Evolutionary conservation across 2,329 filamentous ascomycete genomes (phyloP), one percentile per base, ranked within the genome.

Genomic region (Pseudocercospora ulei): DNA sequence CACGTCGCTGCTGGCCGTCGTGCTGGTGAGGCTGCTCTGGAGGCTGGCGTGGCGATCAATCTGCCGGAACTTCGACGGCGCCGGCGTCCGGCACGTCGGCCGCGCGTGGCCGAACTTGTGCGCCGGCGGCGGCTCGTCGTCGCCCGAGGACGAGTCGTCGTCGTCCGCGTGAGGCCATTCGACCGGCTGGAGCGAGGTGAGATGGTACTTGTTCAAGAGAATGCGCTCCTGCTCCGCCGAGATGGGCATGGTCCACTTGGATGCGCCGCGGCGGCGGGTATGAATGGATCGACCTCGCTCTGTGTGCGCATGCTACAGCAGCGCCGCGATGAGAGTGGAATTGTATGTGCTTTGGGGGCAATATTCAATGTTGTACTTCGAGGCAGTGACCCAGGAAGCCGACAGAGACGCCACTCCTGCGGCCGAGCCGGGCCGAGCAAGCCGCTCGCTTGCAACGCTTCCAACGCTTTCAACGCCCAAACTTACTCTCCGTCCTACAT

Each of bases 151-250:
- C 13, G 49, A 42, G 12, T 56, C 50, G 34, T 57, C 48, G 41
- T 47, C 35, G 55, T 74, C 76, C 54, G 92, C 82, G 33, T 76
- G 69, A 0, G 88, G 88, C 88, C 88, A 96, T 69, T 83, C 77
- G 22, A 75, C 73, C 2, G 88, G 88, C 60, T 77, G 87, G 12
- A 82, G 70, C 8, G 72, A 82, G 26, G 80, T 72, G 33, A 96
- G 73, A 61, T 86, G 82, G 67, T 96, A 96, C 65, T 93, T 86
- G 53, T 86, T 86, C 54, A 90, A 76, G 38, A 96, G 75, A 29
- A 74, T 77, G 46, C 78, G 71, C 56, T 90, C 80, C 54, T 78
- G 74, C 56, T 90, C 82, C 47, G 76, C 72, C 22, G 56, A 51
- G 79, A 75, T 70, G 38, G 53, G 55, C 56, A 59, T 64, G 49